phyloP scores from a whole-genome alignment of 2,329 filamentous ascomycete genomes.

The Juglanconis oblonga region DNA sequence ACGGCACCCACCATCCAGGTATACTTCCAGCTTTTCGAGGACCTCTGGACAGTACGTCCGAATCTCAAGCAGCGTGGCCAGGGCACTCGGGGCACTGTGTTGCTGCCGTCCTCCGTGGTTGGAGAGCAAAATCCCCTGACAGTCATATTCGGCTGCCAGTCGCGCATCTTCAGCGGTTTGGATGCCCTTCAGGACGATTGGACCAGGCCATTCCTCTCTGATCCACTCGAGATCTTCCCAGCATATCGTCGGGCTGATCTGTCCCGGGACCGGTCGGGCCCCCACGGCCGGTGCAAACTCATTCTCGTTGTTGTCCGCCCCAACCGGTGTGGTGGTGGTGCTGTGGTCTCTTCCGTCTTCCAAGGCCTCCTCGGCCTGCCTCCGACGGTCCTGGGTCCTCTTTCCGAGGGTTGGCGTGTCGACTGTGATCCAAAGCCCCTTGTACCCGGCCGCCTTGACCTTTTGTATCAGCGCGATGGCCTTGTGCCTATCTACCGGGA shows the following conservation, averaged over 20 bases:
- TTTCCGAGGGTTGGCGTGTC: slow-evolving; percentile 26
- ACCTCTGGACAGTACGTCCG: slow-evolving; percentile 48
- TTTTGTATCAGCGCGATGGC: slow-evolving; percentile 30
- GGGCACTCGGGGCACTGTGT: slow-evolving; percentile 13
- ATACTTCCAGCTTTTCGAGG: slow-evolving; percentile 49
- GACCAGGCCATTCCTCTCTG: slow-evolving; percentile 26
- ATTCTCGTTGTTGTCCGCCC: slow-evolving; percentile 8
- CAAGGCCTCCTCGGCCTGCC: slow-evolving; percentile 19
- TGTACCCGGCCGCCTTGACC: slow-evolving; percentile 32
- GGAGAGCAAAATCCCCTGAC: slow-evolving; percentile 19
- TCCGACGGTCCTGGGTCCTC: slow-evolving; percentile 22
- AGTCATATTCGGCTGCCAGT: slow-evolving; percentile 13
- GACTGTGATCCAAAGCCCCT: slow-evolving; percentile 37
- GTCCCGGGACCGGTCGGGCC: slow-evolving; percentile 12
- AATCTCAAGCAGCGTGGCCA: slow-evolving; percentile 46
- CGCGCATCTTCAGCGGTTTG: slow-evolving; percentile 19
- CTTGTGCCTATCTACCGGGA: slow-evolving; percentile 31
- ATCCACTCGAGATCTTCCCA: slow-evolving; percentile 22
- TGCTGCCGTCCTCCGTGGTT: slow-evolving; percentile 20
- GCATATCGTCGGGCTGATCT: slow-evolving; percentile 16
- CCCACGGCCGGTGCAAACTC: slow-evolving; percentile 14
- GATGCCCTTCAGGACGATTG: slow-evolving; percentile 19
- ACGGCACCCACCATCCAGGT: slow-evolving; percentile 53
- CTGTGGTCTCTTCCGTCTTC: slow-evolving; percentile 15
- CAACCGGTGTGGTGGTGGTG: neutral